Evolutionary conservation across 2,329 filamentous ascomycete genomes (phyloP).

Genomic region (Fusarium illudens): DNA sequence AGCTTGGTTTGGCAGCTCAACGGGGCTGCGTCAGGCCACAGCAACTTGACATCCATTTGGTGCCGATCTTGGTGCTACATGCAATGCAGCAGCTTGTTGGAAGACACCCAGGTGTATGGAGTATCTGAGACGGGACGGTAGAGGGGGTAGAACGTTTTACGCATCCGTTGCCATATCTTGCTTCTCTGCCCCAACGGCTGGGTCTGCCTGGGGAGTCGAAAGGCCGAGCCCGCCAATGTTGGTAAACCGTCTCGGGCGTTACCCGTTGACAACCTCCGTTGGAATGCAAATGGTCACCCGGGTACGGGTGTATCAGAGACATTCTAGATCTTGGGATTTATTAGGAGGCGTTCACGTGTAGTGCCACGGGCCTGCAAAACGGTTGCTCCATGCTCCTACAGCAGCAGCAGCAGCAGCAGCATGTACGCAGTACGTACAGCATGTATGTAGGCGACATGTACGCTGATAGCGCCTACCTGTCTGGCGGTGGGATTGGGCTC

Average conservation of each 20-base stretch:
- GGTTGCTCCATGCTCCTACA: constrained; percentile 1
- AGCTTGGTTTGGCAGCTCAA: constrained; percentile 12
- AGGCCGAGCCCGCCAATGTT: background rate
- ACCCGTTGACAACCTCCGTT: background rate
- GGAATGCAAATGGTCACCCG: constrained; percentile 1
- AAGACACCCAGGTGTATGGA: background rate
- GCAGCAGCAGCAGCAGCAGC: background rate
- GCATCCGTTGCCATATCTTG: background rate
- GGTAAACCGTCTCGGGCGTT: background rate
- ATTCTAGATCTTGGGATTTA: background rate
- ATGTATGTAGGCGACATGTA: background rate
- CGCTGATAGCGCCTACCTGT: background rate
- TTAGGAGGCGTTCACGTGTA: background rate
- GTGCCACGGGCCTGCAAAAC: background rate
- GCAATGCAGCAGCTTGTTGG: background rate
- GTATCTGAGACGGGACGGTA: background rate
- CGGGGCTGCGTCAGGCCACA: constrained; percentile 6
- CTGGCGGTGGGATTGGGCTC: background rate
- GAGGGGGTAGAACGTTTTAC: background rate
- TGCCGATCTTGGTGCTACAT: constrained; percentile 11
- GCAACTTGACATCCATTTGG: constrained; percentile 8
- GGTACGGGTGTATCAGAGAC: background rate
- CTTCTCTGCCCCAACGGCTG: background rate
- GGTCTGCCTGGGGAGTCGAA: background rate
- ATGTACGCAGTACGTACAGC: background rate